phyloP scores from a whole-genome alignment of 2,329 filamentous ascomycete species.

The Pseudogymnoascus sp. region DNA sequence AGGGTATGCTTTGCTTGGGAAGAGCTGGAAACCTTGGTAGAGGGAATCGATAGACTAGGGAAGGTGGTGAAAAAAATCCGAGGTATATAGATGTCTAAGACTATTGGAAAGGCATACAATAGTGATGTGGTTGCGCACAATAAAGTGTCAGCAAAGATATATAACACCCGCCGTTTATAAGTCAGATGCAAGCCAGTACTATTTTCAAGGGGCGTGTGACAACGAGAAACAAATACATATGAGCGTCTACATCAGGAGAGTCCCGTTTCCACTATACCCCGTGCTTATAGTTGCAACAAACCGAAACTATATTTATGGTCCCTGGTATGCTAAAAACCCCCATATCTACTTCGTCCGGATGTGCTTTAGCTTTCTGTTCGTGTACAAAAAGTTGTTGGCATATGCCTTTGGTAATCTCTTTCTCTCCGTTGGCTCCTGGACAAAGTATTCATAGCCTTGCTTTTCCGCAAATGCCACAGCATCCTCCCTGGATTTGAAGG shows the following conservation, averaged over 20 bases:
- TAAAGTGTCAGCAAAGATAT: not conserved
- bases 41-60: constrained; percentile 47
- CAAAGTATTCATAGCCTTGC: constrained; percentile 98
- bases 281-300: not conserved
- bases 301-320: not conserved
- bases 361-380: constrained; percentile 77
- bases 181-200: not conserved
- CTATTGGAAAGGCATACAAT: not conserved
- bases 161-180: not conserved
- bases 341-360: constrained; percentile 65
- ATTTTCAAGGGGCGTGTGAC: not conserved
- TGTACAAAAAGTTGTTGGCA: constrained; percentile 91
- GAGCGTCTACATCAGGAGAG: not conserved
- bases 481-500: constrained; percentile 89
- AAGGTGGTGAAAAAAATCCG: constrained; percentile 8
- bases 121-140: not conserved
- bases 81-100: not conserved
- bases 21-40: constrained; percentile 43
- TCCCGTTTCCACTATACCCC: not conserved
- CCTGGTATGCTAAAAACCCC: not conserved
- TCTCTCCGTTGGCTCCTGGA: constrained; percentile 90
- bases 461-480: constrained; percentile 94
- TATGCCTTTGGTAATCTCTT: constrained; percentile 87
- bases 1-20: constrained; percentile 54
- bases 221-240: not conserved